Percentiles rank a stretch among this genome's conserved stretches.
Evolutionary conservation across 495 filamentous ascomycete species (phyloP).

Genomic region (Talaromyces nanjingensis): DNA sequence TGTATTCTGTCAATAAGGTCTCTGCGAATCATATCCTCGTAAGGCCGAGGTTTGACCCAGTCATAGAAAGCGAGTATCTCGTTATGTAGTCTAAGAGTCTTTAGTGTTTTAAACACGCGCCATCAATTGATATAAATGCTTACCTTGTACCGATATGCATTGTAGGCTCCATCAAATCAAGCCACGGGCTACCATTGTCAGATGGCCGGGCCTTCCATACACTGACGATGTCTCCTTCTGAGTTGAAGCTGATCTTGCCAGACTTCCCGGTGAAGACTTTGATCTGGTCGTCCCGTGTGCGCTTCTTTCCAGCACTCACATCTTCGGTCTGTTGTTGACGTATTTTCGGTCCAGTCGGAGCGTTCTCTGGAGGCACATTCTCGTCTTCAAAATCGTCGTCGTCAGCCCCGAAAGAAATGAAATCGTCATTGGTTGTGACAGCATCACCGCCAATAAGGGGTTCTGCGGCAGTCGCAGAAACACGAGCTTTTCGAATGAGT

Average conservation of each 20-base stretch:
- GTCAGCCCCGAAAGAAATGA: conserved; percentile 70
- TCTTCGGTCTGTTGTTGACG: conserved; percentile 30
- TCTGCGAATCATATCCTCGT: conserved; percentile 66
- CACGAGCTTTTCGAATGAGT: conserved; percentile 76
- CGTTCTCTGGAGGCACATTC: conserved; percentile 26
- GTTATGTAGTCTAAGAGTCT: conserved; percentile 57
- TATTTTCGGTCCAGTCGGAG: conserved; percentile 28
- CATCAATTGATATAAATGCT: too few species aligned
- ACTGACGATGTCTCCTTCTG: conserved; percentile 41
- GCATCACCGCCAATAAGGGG: conserved; percentile 38
- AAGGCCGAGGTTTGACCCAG: conserved; percentile 67
- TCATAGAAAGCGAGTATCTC: conserved; percentile 84
- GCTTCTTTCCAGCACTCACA: conserved; percentile 48
- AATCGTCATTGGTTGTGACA: conserved; percentile 62
- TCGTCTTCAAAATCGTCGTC: conserved; percentile 31
- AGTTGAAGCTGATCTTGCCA: conserved; percentile 37
- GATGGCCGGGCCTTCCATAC: conserved; percentile 48
- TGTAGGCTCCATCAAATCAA: conserved; percentile 21
- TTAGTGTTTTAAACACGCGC: conserved; percentile 1
- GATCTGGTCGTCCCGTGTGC: conserved; percentile 63
- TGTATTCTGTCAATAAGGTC: conserved; percentile 63
- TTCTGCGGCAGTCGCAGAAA: conserved; percentile 31
- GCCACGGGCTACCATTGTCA: conserved; percentile 57
- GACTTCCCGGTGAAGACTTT: conserved; percentile 39
- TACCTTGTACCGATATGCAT: conserved; percentile 30